These are phyloP conservation scores for Erysimum cheiranthoides DNA, from an alignment of 345 rosid species.

Conservation along the genomic window DNA sequence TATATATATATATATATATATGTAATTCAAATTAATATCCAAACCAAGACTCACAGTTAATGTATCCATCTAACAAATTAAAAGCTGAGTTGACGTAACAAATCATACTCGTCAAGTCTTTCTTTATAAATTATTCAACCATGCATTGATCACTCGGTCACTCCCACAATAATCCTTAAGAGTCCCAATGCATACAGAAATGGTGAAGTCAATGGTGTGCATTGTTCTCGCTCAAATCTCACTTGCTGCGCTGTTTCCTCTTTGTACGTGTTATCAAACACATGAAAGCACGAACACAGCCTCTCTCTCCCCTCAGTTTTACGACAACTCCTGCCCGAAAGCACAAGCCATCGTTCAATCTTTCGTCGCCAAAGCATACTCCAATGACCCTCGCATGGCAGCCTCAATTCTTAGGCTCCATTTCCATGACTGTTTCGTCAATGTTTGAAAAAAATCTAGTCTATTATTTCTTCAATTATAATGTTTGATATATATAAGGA, in stretches of 20 bases:
- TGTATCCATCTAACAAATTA: slow-evolving; percentile 14
- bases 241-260: slow-evolving; percentile 52
- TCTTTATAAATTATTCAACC: slow-evolving; percentile 25
- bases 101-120: slow-evolving; percentile 7
- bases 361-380: slow-evolving; percentile 56
- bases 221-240: slow-evolving; percentile 40
- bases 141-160: not conserved
- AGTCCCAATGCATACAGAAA: slow-evolving; percentile 13
- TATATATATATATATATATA: too few relatives aligned
- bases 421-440: slow-evolving; percentile 82
- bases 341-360: slow-evolving; percentile 57
- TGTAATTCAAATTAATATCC: not conserved
- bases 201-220: slow-evolving; percentile 45
- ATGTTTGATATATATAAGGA: not conserved
- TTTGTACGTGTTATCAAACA: slow-evolving; percentile 40
- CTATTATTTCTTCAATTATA: not conserved
- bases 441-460: slow-evolving; percentile 46
- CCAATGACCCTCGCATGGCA: slow-evolving; percentile 66
- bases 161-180: slow-evolving; percentile 2
- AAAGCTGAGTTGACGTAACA: slow-evolving; percentile 21
- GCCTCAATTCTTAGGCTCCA: slow-evolving; percentile 76
- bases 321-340: slow-evolving; percentile 68
- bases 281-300: slow-evolving; percentile 29
- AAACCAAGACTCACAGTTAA: not conserved
- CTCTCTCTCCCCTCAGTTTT: slow-evolving; percentile 60